Conservation (phyloP, 306 rosid species). For the Glycine latifolia region DNA sequence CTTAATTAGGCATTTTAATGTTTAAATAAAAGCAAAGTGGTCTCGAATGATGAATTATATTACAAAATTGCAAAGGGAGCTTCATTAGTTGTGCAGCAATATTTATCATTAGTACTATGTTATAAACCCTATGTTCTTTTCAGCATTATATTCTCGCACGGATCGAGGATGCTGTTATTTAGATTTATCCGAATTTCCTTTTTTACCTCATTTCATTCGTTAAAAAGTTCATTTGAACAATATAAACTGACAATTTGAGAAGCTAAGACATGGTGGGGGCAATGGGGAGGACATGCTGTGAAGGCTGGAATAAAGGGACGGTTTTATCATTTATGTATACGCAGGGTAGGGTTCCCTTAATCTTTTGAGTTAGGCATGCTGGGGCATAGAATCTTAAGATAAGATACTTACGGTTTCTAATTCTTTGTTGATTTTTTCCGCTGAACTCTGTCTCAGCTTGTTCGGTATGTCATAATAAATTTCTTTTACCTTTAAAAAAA, state of each 20-base stretch:
- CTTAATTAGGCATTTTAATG: background rate
- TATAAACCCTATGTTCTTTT: background rate
- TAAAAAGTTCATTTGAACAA: too few relatives aligned
- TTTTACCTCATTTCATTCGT: too few relatives aligned
- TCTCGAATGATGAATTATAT: background rate
- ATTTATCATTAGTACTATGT: background rate
- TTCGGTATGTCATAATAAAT: too few relatives aligned
- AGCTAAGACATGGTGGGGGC: background rate
- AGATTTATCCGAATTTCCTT: too few relatives aligned
- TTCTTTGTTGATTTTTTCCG: too few relatives aligned
- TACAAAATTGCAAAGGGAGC: background rate
- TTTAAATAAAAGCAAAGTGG: background rate
- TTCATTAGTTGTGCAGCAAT: background rate
- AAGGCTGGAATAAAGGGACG: background rate
- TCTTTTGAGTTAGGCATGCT: too few relatives aligned
- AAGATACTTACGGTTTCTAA: background rate
- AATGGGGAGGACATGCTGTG: background rate
- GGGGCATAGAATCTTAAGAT: background rate
- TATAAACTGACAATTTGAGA: background rate
- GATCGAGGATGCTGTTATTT: too few relatives aligned
- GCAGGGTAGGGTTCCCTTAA: background rate
- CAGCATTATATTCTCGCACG: background rate
- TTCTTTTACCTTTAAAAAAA: too few relatives aligned
- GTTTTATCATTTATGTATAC: too few relatives aligned
- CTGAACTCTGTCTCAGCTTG: too few relatives aligned